Conservation (phyloP, 2,329 filamentous ascomycete genomes). For the Claviceps sp. region DNA sequence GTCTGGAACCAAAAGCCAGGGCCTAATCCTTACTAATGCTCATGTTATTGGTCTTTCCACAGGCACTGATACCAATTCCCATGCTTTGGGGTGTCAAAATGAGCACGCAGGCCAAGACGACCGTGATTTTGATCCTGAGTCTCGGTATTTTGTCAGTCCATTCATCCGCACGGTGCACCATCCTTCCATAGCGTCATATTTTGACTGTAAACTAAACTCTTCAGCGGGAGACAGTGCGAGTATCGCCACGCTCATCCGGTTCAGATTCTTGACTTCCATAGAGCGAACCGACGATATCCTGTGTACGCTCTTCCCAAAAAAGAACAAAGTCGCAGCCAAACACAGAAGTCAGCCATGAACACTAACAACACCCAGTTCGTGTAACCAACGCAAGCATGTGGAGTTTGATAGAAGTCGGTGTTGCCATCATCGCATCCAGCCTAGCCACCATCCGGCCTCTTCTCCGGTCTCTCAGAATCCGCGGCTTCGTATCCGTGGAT, state of each 20-base stretch:
- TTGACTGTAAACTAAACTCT: background rate
- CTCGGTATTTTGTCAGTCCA: slow-evolving; percentile 30
- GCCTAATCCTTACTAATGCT: background rate
- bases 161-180: slow-evolving; percentile 8
- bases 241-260: slow-evolving; percentile 37
- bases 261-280: slow-evolving; percentile 34
- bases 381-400: slow-evolving; percentile 41
- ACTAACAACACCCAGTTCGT: slow-evolving; percentile 22
- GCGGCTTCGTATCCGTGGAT: slow-evolving; percentile 31
- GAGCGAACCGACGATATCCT: slow-evolving; percentile 32
- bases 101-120: slow-evolving; percentile 37
- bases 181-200: no score
- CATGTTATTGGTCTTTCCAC: background rate
- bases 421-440: slow-evolving; percentile 40
- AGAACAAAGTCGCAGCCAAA: background rate
- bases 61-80: slow-evolving; percentile 38
- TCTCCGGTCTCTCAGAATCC: slow-evolving; percentile 32
- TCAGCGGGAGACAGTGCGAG: slow-evolving; percentile 28
- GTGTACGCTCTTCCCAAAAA: slow-evolving; percentile 22
- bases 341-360: background rate
- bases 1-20: background rate
- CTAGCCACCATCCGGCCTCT: slow-evolving; percentile 42
- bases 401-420: slow-evolving; percentile 43
- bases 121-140: slow-evolving; percentile 34
- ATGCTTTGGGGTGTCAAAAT: slow-evolving; percentile 43